phyloP scores from a whole-genome alignment of 2,329 filamentous ascomycete species.

The Grosmannia huntii region DNA sequence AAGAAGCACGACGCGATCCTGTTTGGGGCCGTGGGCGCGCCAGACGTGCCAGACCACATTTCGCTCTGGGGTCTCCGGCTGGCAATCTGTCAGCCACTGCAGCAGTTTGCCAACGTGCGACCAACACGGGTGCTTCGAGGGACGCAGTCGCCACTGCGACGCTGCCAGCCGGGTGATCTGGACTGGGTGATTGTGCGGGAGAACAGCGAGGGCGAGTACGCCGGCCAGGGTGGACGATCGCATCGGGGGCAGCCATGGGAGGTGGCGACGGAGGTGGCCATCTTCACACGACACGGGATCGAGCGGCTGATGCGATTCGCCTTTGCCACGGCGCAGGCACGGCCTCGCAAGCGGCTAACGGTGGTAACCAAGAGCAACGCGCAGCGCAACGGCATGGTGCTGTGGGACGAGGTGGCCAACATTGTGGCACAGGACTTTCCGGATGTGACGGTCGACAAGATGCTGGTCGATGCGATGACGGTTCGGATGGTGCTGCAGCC shows the following conservation, averaged over 20 bases:
- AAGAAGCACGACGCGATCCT: constrained; percentile 20
- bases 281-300: constrained; percentile 48
- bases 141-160: constrained; percentile 39
- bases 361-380: constrained; percentile 56
- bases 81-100: constrained; percentile 49
- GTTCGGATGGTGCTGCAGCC: constrained; percentile 45
- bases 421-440: constrained; percentile 44
- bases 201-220: constrained; percentile 54
- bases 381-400: constrained; percentile 53
- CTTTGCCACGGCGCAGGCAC: constrained; percentile 38
- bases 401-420: constrained; percentile 50
- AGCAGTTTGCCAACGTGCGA: constrained; percentile 55
- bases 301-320: constrained; percentile 51
- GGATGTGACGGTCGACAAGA: constrained; percentile 48
- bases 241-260: constrained; percentile 45
- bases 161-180: constrained; percentile 36
- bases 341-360: constrained; percentile 45
- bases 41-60: constrained; percentile 50
- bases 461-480: constrained; percentile 44
- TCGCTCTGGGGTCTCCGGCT: constrained; percentile 52
- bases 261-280: constrained; percentile 46
- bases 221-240: constrained; percentile 47
- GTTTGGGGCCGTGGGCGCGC: constrained; percentile 20
- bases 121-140: constrained; percentile 47
- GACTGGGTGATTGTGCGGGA: constrained; percentile 57